These are phyloP conservation scores for Sedum album DNA, from an alignment of 164 flowering plant species.

Conservation along the genomic window DNA sequence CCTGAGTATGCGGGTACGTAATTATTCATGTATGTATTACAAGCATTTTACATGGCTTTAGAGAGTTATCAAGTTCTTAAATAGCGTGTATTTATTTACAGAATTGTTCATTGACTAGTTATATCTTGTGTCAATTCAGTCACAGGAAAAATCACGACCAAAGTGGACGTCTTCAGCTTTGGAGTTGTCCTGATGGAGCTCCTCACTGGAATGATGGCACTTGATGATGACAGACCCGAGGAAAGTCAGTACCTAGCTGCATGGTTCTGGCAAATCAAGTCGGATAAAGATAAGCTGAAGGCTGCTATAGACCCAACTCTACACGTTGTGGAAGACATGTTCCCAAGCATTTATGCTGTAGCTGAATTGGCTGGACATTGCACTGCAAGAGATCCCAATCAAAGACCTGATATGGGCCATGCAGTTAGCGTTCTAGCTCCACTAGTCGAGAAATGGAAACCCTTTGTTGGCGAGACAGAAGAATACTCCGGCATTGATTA, in stretches of 20 bases:
- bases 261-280: slow-evolving; percentile 8
- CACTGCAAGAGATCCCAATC: slow-evolving; percentile 5
- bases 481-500: not conserved
- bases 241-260: slow-evolving; percentile 42
- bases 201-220: slow-evolving; percentile 52
- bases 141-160: slow-evolving; percentile 57
- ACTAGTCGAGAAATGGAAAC: slow-evolving; percentile 6
- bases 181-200: slow-evolving; percentile 65
- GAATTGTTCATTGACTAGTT: not conserved
- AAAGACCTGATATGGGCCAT: slow-evolving; percentile 5
- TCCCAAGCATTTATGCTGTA: not conserved
- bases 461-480: not conserved
- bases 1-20: slow-evolving; percentile 67
- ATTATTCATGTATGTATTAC: not conserved
- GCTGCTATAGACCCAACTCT: slow-evolving; percentile 5
- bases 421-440: slow-evolving; percentile 7
- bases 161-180: slow-evolving; percentile 57
- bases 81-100: no score
- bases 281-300: not conserved
- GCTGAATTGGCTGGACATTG: not conserved
- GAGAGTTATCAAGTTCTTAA: not conserved
- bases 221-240: slow-evolving; percentile 51
- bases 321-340: not conserved
- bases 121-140: slow-evolving; percentile 22
- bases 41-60: no score